Percentiles rank a stretch among this genome's conserved stretches.
Conservation (phyloP, 768 basidiomycete genomes). For the Galerina sulciceps region DNA sequence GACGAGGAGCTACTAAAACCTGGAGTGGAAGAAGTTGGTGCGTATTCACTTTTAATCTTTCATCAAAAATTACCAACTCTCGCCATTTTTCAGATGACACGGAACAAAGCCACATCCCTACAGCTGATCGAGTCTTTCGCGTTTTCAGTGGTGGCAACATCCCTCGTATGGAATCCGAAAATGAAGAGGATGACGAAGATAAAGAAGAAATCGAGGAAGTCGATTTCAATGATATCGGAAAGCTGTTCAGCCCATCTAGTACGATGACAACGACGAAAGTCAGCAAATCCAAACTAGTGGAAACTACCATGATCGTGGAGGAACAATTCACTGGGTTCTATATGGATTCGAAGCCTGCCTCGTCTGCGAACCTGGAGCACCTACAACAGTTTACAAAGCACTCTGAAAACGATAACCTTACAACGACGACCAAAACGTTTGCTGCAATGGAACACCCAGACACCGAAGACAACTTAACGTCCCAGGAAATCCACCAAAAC, state of each 20-base stretch:
- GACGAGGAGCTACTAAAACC: slow-evolving; percentile 68
- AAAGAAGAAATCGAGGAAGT: slow-evolving; percentile 56
- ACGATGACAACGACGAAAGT: slow-evolving; percentile 17
- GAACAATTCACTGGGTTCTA: slow-evolving; percentile 22
- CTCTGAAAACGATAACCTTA: too few species aligned
- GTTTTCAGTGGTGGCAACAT: slow-evolving; percentile 55
- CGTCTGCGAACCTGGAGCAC: not conserved
- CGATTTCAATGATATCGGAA: slow-evolving; percentile 66
- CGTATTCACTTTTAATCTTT: slow-evolving; percentile 23
- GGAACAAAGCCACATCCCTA: slow-evolving; percentile 63
- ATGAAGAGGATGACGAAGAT: slow-evolving; percentile 32
- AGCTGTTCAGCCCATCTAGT: slow-evolving; percentile 41
- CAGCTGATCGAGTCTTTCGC: slow-evolving; percentile 66
- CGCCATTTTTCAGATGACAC: slow-evolving; percentile 42
- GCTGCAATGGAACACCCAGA: too few species aligned
- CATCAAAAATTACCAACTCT: not conserved
- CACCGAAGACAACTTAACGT: too few species aligned
- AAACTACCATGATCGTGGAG: slow-evolving; percentile 9
- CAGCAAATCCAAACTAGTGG: slow-evolving; percentile 18
- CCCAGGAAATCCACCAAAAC: too few species aligned
- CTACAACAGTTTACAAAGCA: too few species aligned
- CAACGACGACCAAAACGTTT: too few species aligned
- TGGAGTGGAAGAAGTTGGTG: slow-evolving; percentile 54
- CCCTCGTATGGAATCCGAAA: slow-evolving; percentile 26
- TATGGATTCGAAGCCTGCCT: slow-evolving; percentile 7